These are phyloP conservation scores for Trichophyton equinum DNA, from an alignment of 2,329 filamentous ascomycete species.

Conservation along the genomic window DNA sequence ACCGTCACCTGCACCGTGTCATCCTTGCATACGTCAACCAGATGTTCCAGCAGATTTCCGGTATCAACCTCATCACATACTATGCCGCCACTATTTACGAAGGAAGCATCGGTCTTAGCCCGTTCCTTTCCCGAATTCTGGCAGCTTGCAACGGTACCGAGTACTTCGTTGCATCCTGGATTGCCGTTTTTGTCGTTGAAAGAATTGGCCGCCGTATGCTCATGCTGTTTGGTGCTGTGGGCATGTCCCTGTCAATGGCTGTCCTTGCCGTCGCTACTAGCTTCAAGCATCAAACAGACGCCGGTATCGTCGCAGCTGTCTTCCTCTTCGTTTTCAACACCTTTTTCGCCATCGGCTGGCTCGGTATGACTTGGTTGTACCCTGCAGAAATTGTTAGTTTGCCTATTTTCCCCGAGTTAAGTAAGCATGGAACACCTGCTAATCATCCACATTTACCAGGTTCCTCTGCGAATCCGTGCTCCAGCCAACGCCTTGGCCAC, in stretches of 20 bases:
- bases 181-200: slow-evolving; percentile 41
- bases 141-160: slow-evolving; percentile 44
- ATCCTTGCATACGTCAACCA: slow-evolving; percentile 46
- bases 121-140: slow-evolving; percentile 36
- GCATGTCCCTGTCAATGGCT: slow-evolving; percentile 54
- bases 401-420: background rate
- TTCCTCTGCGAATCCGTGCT: slow-evolving; percentile 32
- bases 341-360: slow-evolving; percentile 49
- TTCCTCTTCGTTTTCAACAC: slow-evolving; percentile 53
- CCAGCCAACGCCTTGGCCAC: slow-evolving; percentile 54
- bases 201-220: slow-evolving; percentile 47
- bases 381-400: slow-evolving; percentile 46
- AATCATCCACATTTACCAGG: slow-evolving; percentile 11
- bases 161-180: slow-evolving; percentile 40
- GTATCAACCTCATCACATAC: slow-evolving; percentile 36
- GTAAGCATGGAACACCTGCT: background rate
- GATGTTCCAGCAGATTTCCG: slow-evolving; percentile 41
- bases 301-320: slow-evolving; percentile 34
- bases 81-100: slow-evolving; percentile 35
- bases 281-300: slow-evolving; percentile 24
- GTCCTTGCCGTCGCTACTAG: slow-evolving; percentile 37
- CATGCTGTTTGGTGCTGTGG: slow-evolving; percentile 57
- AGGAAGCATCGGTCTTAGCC: slow-evolving; percentile 29
- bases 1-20: slow-evolving; percentile 45
- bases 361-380: slow-evolving; percentile 51